Base-by-base conservation (phyloP, 1,139 yeast species). In the Taphrina communis region DNA sequence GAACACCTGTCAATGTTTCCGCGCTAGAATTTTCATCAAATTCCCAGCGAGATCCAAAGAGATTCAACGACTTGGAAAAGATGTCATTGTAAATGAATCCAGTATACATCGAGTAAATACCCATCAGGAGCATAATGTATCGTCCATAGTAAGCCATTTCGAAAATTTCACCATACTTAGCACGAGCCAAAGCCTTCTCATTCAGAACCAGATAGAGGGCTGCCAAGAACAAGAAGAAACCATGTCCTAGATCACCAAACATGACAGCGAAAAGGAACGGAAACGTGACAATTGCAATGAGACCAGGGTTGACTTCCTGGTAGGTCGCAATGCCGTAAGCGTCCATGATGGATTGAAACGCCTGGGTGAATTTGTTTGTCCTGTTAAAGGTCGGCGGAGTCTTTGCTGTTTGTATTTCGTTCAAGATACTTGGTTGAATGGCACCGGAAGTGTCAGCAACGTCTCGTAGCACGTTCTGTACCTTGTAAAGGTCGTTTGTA, bases 171-270 rank as follows among this genome's bases (percentile, higher is more conserved):
- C 91, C 98, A 74, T 92, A 87, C 72, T 86, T 82, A 73, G 87
- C 84, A 67, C 83, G 82, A 21, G 84, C 88, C 71, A 94, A 83
- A 66, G 80, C 80, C 69, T 79, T 79, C 78, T 94, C 99, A 75
- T 88, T 87, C 65, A 84, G 74, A 17, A 94, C 92, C 74, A 94
- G 80, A 57, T 82, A 82, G 44, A 86, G 77, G 8, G 96, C 96
- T 11, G 90, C 93, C 72, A 90, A 78, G 58, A 87, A 81, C 74
- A 95, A 82, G 71, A 95, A 84, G 68, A 91, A 81, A 19, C 99
- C 99, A 78, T 94, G 99, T 3, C 99, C 99, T 72, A 93, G 80
- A 80, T 94, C 99, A 79, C 99, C 99, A 83, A 94, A 94, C 99
- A 94, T 94, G 74, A 95, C 90, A 48, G 99, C 97, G 82, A 94